A percentile compares a stretch with the other conserved stretches of the same genome.
Evolutionary conservation across 2,329 filamentous ascomycete genomes (phyloP).

Genomic region (Nemania sp.): DNA sequence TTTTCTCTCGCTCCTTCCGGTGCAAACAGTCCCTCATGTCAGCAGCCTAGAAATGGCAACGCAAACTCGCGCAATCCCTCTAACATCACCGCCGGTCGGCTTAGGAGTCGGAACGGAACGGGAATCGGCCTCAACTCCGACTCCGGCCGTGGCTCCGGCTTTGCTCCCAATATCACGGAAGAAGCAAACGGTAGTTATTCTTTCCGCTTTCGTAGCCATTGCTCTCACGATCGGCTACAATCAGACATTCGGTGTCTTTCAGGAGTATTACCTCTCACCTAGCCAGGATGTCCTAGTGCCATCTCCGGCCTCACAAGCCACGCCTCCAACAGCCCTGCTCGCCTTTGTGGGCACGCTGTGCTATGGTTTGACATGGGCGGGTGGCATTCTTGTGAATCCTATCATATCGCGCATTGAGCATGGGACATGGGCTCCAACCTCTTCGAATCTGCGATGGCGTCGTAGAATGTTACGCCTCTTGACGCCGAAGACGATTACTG

Average conservation of each 20-base stretch:
- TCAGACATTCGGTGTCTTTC: constrained; percentile 63
- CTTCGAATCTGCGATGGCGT: constrained; percentile 42
- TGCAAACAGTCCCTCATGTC: background rate
- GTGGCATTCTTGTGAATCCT: constrained; percentile 62
- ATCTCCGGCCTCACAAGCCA: constrained; percentile 47
- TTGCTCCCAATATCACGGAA: constrained; percentile 54
- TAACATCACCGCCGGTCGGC: background rate
- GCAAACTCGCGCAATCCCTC: background rate
- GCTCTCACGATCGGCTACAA: constrained; percentile 63
- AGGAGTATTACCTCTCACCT: constrained; percentile 60
- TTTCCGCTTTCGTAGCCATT: constrained; percentile 59
- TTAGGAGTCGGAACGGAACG: background rate
- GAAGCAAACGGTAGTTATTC: constrained; percentile 58
- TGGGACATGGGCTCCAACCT: constrained; percentile 44
- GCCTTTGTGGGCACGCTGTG: constrained; percentile 63
- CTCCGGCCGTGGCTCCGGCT: constrained; percentile 33
- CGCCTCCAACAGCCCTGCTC: constrained; percentile 57
- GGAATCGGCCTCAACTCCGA: background rate
- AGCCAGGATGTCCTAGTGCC: constrained; percentile 55
- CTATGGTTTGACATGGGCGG: constrained; percentile 62
- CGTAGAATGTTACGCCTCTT: constrained; percentile 45
- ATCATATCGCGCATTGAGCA: constrained; percentile 58
- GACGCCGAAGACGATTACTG: constrained; percentile 54
- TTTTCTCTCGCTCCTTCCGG: background rate
- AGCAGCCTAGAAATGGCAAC: background rate